These are phyloP conservation scores for Hemerocallis citrina DNA, from an alignment of 106 monocot genomes.

Conservation along the genomic window DNA sequence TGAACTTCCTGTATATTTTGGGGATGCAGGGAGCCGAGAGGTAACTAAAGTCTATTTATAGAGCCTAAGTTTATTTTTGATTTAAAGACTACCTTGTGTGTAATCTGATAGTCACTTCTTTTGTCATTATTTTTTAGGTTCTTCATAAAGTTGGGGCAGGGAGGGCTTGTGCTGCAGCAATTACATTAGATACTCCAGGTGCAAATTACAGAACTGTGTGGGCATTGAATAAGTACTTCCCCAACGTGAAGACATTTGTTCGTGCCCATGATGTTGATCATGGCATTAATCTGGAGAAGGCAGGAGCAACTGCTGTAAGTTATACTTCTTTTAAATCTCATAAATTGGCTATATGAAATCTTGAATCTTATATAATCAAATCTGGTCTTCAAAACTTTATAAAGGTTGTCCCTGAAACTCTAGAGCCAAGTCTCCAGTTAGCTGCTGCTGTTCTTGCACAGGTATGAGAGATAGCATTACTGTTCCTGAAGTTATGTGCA, in stretches of 20 bases:
- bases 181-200: slow-evolving; percentile 92
- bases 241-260: slow-evolving; percentile 95
- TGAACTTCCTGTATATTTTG: slow-evolving; percentile 93
- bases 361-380: not conserved
- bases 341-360: too few species aligned
- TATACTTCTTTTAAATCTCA: too few species aligned
- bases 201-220: slow-evolving; percentile 95
- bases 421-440: slow-evolving; percentile 96
- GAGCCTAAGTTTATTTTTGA: too few species aligned
- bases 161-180: slow-evolving; percentile 96
- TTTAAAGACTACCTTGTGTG: not conserved
- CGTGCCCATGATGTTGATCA: slow-evolving; percentile 96
- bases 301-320: slow-evolving; percentile 89
- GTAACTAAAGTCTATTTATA: slow-evolving; percentile 35
- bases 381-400: slow-evolving; percentile 3
- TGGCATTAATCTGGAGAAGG: slow-evolving; percentile 94
- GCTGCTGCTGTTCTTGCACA: slow-evolving; percentile 98
- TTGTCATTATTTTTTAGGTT: slow-evolving; percentile 31
- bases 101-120: not conserved
- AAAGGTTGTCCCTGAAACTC: slow-evolving; percentile 94
- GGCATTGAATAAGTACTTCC: slow-evolving; percentile 97
- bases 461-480: slow-evolving; percentile 29
- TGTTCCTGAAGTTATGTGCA: not conserved
- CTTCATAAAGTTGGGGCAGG: slow-evolving; percentile 98
- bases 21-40: slow-evolving; percentile 96